Evolutionary conservation across 148 eudicot genomes (phyloP).

Genomic region (Rhododendron ovatum): DNA sequence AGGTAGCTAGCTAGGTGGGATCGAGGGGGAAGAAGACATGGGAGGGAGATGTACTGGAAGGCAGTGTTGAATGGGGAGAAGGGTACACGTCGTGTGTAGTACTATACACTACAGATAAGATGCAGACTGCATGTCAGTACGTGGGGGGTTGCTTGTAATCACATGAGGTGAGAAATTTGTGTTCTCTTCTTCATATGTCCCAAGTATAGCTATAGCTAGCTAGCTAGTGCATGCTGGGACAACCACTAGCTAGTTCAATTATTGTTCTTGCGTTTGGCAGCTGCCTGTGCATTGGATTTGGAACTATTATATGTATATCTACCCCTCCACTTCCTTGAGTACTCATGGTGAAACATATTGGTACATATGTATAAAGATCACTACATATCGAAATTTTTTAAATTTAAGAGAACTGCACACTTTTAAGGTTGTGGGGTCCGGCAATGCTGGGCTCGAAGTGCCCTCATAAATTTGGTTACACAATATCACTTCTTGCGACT

Average conservation of each 20-base stretch:
- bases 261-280: background rate
- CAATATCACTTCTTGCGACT: accelerated
- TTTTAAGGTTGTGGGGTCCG: too few species aligned
- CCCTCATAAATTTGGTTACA: too few species aligned
- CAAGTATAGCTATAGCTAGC: background rate
- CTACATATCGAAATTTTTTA: too few species aligned
- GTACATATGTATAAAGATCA: too few species aligned
- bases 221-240: background rate
- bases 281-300: background rate
- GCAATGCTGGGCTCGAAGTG: too few species aligned
- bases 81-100: background rate
- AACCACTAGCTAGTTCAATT: background rate
- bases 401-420: too few species aligned
- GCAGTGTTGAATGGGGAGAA: background rate
- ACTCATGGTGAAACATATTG: too few species aligned
- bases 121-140: background rate
- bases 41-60: background rate
- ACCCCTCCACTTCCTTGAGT: too few species aligned
- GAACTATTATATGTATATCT: background rate
- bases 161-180: background rate
- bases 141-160: background rate
- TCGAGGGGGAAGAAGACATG: background rate
- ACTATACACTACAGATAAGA: background rate
- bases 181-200: background rate
- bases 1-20: background rate